Evolutionary conservation across 2,329 filamentous ascomycete species (phyloP).

Genomic region (Fusarium poae): DNA sequence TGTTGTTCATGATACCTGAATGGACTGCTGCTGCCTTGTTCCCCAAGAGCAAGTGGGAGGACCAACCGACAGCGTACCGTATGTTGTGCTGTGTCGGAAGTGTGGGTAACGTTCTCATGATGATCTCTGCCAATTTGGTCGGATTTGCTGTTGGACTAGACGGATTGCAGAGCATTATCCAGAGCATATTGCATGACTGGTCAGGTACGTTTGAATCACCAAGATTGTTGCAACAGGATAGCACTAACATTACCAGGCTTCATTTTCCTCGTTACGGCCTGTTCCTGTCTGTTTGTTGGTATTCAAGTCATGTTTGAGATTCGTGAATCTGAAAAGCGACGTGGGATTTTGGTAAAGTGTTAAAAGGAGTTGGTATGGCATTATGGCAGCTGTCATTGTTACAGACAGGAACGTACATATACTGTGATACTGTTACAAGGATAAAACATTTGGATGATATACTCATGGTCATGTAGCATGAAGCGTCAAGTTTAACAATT

Average conservation of each 20-base stretch:
- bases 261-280: constrained; percentile 79
- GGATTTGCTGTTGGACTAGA: constrained; percentile 95
- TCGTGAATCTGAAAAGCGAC: constrained; percentile 83
- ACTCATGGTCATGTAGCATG: constrained; percentile 22
- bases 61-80: constrained; percentile 78
- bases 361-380: constrained; percentile 54
- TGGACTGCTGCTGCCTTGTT: constrained; percentile 79
- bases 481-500: neutral
- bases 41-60: constrained; percentile 77
- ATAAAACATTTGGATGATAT: constrained; percentile 3
- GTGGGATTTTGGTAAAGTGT: constrained; percentile 87
- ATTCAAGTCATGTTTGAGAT: constrained; percentile 98
- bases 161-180: constrained; percentile 81
- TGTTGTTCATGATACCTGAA: constrained; percentile 93
- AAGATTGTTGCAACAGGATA: constrained; percentile 4
- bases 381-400: neutral
- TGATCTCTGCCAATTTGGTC: constrained; percentile 95
- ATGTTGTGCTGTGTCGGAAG: constrained; percentile 84
- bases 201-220: constrained; percentile 64
- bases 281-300: constrained; percentile 82
- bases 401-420: constrained; percentile 25
- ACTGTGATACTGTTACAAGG: constrained; percentile 34
- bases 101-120: constrained; percentile 88
- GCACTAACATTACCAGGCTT: constrained; percentile 64
- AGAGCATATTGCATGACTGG: constrained; percentile 80